Evolutionary conservation across 345 rosid genomes (phyloP), one percentile per base, ranked within the genome.

Genomic region (Fremontodendron californicum): DNA sequence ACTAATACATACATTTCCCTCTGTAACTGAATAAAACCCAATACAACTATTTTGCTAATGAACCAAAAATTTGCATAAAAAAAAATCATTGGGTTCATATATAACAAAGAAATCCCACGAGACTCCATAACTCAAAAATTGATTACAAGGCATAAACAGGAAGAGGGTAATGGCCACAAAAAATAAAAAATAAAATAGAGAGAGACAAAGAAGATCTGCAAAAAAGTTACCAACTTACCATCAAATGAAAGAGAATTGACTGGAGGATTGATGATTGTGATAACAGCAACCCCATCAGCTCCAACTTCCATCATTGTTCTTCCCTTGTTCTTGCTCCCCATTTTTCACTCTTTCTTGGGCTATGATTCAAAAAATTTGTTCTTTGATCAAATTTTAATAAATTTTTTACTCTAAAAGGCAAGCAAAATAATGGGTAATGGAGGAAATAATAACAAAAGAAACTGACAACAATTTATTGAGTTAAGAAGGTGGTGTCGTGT

Each of bases 191-290:
- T 0, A 63, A 35, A 63, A n/a, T n/a, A n/a, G n/a, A n/a, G n/a
- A n/a, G n/a, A n/a, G 35, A 18, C 15, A 0, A 33, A 35, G 6
- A 45, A 5, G 33, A 76, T 9, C 31, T 1, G 48, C 2, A n/a
- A 9, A 72, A 19, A 33, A 33, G 35, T n/a, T n/a, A n/a, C n/a
- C n/a, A n/a, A n/a, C n/a, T n/a, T 85, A 93, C 98, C 93, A 79
- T 94, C 97, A 11, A 84, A 79, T 1, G 97, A 90, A 35, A 94
- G 98, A 54, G 98, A 85, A 83, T 94, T 94, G 80, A 94, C 97
- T 18, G 98, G 97, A 81, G 97, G 97, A 48, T 93, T 85, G 81
- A 90, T 78, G 86, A 94, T 79, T 62, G 98, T 94, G 75, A 93
- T 87, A 82, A 94, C 67, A 77, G 98, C 98, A 73, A 94, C 95